Percentiles rank a stretch among this genome's conserved stretches.
These are phyloP conservation scores for Solanum chacoense DNA, from an alignment of 305 asterid species.

Conservation along the genomic window DNA sequence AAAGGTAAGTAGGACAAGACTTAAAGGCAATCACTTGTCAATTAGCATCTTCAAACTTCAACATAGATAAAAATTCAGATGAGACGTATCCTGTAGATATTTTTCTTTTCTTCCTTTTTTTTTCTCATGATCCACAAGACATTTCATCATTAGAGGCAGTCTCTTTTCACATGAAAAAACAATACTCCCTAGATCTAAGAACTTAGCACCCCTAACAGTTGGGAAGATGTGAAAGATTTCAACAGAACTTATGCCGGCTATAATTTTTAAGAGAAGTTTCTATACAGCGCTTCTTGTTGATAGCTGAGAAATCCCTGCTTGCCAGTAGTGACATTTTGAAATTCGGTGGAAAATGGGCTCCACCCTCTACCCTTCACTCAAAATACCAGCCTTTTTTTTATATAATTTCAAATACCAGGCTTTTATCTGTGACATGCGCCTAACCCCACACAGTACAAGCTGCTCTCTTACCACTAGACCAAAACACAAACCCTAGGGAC, in stretches of 20 bases:
- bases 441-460: background rate
- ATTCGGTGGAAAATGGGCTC: background rate
- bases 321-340: background rate
- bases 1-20: background rate
- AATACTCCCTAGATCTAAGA: background rate
- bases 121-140: background rate
- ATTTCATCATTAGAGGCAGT: background rate
- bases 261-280: background rate
- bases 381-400: background rate
- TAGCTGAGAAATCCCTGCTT: background rate
- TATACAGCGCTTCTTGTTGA: background rate
- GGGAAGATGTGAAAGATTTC: background rate
- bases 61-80: background rate
- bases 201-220: background rate
- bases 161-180: background rate
- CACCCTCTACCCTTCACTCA: background rate
- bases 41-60: background rate
- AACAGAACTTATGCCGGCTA: background rate
- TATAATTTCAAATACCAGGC: background rate
- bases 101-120: background rate
- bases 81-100: background rate
- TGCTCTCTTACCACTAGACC: background rate
- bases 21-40: background rate
- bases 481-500: background rate
- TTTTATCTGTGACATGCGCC: background rate